Percentiles rank a stretch among this genome's conserved stretches.
Evolutionary conservation across 306 rosid genomes (phyloP).

Genomic region (Alnus rubra): DNA sequence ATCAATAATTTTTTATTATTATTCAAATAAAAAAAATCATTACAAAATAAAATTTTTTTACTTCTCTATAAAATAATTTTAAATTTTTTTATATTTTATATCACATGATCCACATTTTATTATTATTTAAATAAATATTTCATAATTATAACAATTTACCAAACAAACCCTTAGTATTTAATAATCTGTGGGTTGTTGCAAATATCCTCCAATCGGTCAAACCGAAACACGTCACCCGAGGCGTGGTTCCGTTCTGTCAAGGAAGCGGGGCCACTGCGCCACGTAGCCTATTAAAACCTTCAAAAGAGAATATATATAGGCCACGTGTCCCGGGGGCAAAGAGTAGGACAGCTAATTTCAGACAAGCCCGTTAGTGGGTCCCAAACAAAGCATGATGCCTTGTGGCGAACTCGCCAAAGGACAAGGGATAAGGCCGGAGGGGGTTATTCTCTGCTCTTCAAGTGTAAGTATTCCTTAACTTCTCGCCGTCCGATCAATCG

Average conservation of each 20-base stretch:
- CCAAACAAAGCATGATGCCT: slow-evolving; percentile 44
- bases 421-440: slow-evolving; percentile 55
- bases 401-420: slow-evolving; percentile 66
- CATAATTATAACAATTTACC: too few species aligned
- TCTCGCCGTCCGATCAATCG: neutral
- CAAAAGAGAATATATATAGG: neutral
- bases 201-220: slow-evolving; percentile 32
- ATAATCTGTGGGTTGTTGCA: slow-evolving; percentile 3
- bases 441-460: neutral
- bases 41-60: too few species aligned
- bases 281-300: slow-evolving; percentile 6
- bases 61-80: too few species aligned
- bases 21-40: too few species aligned
- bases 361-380: slow-evolving; percentile 48
- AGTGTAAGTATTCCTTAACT: neutral
- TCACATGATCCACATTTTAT: too few species aligned
- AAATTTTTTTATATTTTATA: too few species aligned
- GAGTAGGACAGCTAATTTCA: slow-evolving; percentile 37
- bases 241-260: slow-evolving; percentile 9
- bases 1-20: too few species aligned
- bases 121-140: too few species aligned
- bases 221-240: slow-evolving; percentile 28
- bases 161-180: too few species aligned
- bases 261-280: slow-evolving; percentile 21
- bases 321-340: slow-evolving; percentile 20